Evolutionary conservation across 106 monocot species (phyloP).

Genomic region (Allium sativum): DNA sequence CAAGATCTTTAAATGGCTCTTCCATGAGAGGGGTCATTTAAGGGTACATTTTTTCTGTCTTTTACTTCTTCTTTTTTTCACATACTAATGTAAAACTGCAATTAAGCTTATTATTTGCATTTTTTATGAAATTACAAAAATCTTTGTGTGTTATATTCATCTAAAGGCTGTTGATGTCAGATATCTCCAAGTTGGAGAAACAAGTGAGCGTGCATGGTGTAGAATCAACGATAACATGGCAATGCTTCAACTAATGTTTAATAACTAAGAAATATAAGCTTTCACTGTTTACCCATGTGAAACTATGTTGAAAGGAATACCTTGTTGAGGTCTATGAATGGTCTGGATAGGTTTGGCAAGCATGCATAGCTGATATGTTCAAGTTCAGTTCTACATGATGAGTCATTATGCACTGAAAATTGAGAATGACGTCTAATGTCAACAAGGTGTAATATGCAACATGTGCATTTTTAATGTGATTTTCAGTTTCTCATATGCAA

Average conservation of each 20-base stretch:
- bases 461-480: too few relatives aligned
- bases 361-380: too few relatives aligned
- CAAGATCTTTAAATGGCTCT: slow-evolving; percentile 93
- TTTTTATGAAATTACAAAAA: not conserved
- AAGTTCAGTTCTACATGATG: too few relatives aligned
- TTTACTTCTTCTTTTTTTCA: too few relatives aligned
- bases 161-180: slow-evolving; percentile 74
- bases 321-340: slow-evolving; percentile 91
- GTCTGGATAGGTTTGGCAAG: slow-evolving; percentile 85
- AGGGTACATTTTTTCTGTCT: slow-evolving; percentile 30
- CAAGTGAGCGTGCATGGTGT: slow-evolving; percentile 69
- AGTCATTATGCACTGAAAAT: too few relatives aligned
- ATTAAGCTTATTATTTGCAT: too few relatives aligned
- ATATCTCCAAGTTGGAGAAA: slow-evolving; percentile 74
- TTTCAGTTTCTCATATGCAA: too few relatives aligned
- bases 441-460: slow-evolving; percentile 43
- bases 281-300: not conserved
- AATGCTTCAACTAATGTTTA: slow-evolving; percentile 9
- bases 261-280: not conserved
- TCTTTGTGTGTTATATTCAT: slow-evolving; percentile 1
- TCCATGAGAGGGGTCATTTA: slow-evolving; percentile 96
- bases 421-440: too few relatives aligned
- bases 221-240: slow-evolving; percentile 94
- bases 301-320: slow-evolving; percentile 54
- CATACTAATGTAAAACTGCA: too few relatives aligned